These are phyloP conservation scores for Alternaria ethzedia DNA, from an alignment of 2,329 filamentous ascomycete genomes.

Conservation along the genomic window DNA sequence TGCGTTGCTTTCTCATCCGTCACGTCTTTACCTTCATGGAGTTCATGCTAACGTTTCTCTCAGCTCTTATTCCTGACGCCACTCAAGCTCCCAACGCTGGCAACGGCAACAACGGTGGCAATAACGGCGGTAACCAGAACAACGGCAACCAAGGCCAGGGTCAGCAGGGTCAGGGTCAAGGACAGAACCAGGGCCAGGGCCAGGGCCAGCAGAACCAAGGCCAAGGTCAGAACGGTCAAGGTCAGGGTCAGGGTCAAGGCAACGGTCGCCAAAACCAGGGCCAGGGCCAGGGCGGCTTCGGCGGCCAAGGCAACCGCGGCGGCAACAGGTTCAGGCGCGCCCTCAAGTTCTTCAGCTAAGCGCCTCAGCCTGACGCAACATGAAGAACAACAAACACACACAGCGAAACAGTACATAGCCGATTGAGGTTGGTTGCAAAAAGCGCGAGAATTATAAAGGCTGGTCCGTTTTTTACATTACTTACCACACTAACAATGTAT, in stretches of 20 bases:
- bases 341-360: constrained; percentile 9
- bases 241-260: not conserved
- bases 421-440: constrained; percentile 1
- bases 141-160: not conserved
- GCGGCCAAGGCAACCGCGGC: not conserved
- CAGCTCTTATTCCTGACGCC: constrained; percentile 25
- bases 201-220: not conserved
- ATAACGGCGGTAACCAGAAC: constrained; percentile 8
- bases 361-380: not conserved
- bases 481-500: constrained; percentile 5
- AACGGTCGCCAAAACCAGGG: not conserved
- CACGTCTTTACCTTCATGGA: constrained; percentile 20
- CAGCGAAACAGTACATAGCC: not conserved
- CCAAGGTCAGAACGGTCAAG: not conserved
- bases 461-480: constrained; percentile 1
- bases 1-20: constrained; percentile 29
- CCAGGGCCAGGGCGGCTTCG: not conserved
- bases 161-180: not conserved
- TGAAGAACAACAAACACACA: not conserved
- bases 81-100: constrained; percentile 15
- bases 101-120: constrained; percentile 17
- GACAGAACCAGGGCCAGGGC: not conserved
- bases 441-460: constrained; percentile 1
- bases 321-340: constrained; percentile 3
- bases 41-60: constrained; percentile 8